Base-by-base conservation (phyloP, 257 asterid species). In the Gentiana straminea region DNA sequence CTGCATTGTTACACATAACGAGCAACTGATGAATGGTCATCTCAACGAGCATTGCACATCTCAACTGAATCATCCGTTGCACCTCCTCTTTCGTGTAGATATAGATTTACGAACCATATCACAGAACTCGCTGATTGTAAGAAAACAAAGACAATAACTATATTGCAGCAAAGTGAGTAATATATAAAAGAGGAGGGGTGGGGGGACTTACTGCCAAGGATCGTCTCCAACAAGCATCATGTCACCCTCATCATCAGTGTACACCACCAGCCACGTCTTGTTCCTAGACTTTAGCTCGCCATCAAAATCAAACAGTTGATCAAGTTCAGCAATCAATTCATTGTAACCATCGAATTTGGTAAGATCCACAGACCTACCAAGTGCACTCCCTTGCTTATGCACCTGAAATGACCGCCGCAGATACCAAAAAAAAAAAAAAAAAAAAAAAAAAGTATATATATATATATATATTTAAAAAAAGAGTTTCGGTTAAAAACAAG, bases 191-290 rank as follows among this genome's bases (percentile, higher is more conserved):
- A 15, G 24, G 24, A 15, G 24, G 24, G 24, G 24, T 15, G 24
- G 24, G 24, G 24, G 0, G 24, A 49, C 93, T 78, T 82, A 89
- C 97, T 75, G 93, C 97, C 97, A 89, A 10, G 97, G 97, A 70
- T 89, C 97, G 69, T 89, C 97, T 58, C 97, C 97, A 10, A 89
- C 97, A 24, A 89, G 97, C 97, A 89, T 89, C 97, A 86, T 89
- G 67, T 89, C 97, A 59, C 86, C 95, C 80, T 89, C 97, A 59
- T 89, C 87, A 60, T 89, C 97, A 24, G 94, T 86, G 62, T 84
- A 89, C 55, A 89, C 94, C 35, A 89, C 82, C 43, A 86, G 75
- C 97, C 97, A 89, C 60, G 73, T 81, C 84, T 76, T 89, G 66
- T 67, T 81, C 35, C 53, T 59, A 38, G 69, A 75, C 69, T 75